Evolutionary conservation across 176 grass and related monocot species (phyloP).

Genomic region (Aegilops bicornis): DNA sequence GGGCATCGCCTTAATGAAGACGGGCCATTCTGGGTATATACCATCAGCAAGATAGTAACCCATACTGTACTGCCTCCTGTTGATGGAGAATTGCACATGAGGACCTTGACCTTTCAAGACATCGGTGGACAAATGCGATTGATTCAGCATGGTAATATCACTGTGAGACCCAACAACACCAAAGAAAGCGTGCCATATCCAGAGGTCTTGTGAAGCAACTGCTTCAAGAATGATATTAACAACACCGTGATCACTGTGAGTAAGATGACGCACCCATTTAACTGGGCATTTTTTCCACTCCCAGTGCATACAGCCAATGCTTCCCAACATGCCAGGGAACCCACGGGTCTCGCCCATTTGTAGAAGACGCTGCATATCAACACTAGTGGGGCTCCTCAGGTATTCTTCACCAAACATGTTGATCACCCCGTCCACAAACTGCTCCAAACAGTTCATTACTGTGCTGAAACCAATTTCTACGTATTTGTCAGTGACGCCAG

Average conservation of each 20-base stretch:
- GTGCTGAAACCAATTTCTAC: slow-evolving; percentile 38
- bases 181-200: slow-evolving; percentile 41
- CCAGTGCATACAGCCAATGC: slow-evolving; percentile 32
- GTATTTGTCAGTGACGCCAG: slow-evolving; percentile 19
- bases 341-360: slow-evolving; percentile 10
- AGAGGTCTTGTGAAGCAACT: slow-evolving; percentile 30
- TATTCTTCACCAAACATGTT: slow-evolving; percentile 36
- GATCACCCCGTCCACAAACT: slow-evolving; percentile 34
- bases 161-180: slow-evolving; percentile 27
- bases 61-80: slow-evolving; percentile 12
- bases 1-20: slow-evolving; percentile 22
- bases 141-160: slow-evolving; percentile 28
- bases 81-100: slow-evolving; percentile 20
- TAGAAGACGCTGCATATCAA: slow-evolving; percentile 19
- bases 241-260: slow-evolving; percentile 17
- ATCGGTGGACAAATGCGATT: neutral
- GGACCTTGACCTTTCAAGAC: slow-evolving; percentile 24
- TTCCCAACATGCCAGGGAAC: slow-evolving; percentile 44
- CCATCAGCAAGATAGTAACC: slow-evolving; percentile 26
- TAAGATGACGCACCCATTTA: slow-evolving; percentile 36
- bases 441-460: slow-evolving; percentile 32
- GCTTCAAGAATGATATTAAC: slow-evolving; percentile 31
- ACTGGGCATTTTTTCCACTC: slow-evolving; percentile 36
- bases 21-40: slow-evolving; percentile 30
- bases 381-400: slow-evolving; percentile 21